A percentile compares a stretch with the other conserved stretches of the same genome.
Evolutionary conservation across 305 asterid genomes (phyloP).

Genomic region (Fraxinus floribunda): DNA sequence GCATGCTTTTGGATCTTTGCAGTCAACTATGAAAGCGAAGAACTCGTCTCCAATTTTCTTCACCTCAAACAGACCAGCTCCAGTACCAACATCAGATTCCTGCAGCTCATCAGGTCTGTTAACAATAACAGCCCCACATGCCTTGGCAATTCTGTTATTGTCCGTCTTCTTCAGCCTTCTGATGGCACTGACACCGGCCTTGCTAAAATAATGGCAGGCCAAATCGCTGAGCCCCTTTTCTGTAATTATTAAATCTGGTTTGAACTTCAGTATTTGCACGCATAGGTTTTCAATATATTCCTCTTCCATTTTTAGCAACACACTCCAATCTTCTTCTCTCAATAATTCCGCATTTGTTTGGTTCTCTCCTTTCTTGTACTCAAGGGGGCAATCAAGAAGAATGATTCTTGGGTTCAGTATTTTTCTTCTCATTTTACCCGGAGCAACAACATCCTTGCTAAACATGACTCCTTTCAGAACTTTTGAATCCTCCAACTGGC

Average conservation of each 20-base stretch:
- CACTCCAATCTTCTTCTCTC: constrained; percentile 93
- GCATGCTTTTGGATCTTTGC: constrained; percentile 93
- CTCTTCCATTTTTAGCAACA: constrained; percentile 92
- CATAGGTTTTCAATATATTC: constrained; percentile 86
- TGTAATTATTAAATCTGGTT: constrained; percentile 88
- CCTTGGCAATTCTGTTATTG: constrained; percentile 92
- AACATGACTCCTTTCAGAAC: constrained; percentile 93
- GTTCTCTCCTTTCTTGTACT: constrained; percentile 98
- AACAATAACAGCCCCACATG: constrained; percentile 95
- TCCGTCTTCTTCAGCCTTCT: constrained; percentile 85
- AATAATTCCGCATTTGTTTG: constrained; percentile 92
- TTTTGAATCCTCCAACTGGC: constrained; percentile 88
- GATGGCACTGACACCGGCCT: constrained; percentile 97
- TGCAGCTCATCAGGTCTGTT: constrained; percentile 95
- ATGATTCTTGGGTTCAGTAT: constrained; percentile 83
- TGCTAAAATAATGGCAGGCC: constrained; percentile 93
- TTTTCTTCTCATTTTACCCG: constrained; percentile 95
- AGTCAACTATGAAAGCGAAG: constrained; percentile 81
- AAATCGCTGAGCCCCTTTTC: constrained; percentile 94
- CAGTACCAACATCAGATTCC: constrained; percentile 96
- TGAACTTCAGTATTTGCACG: constrained; percentile 75
- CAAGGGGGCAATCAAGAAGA: constrained; percentile 90
- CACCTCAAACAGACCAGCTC: constrained; percentile 94
- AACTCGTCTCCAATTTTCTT: constrained; percentile 91
- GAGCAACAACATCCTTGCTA: constrained; percentile 93